Conservation (phyloP, 129 eudicot species). For the Arctium lappa region DNA sequence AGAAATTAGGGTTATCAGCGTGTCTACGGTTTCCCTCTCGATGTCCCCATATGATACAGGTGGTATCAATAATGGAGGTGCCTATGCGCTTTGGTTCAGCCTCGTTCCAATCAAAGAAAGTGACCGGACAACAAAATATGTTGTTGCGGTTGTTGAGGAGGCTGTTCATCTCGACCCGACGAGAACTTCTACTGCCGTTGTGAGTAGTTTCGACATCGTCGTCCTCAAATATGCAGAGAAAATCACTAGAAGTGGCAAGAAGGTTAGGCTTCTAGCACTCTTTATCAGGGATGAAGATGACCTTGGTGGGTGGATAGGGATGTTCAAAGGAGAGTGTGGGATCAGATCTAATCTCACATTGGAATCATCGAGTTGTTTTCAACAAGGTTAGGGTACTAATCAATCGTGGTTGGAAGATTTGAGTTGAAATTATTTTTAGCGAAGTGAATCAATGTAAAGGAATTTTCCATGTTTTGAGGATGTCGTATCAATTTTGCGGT, state of each 20-base stretch:
- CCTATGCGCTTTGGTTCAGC: conserved; percentile 86
- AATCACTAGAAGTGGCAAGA: conserved; percentile 80
- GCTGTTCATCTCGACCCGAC: conserved; percentile 62
- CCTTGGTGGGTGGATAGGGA: conserved; percentile 88
- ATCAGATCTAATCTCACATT: conserved; percentile 85
- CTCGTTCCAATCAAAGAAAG: conserved; percentile 93
- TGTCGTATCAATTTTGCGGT: too few relatives aligned
- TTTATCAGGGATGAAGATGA: conserved; percentile 81
- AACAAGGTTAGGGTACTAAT: conserved; percentile 77
- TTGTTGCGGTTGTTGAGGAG: conserved; percentile 64
- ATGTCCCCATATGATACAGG: conserved; percentile 92
- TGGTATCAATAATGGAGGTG: conserved; percentile 77
- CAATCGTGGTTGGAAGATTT: too few relatives aligned
- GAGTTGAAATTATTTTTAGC: too few relatives aligned
- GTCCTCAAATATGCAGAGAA: conserved; percentile 55
- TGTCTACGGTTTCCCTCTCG: conserved; percentile 78
- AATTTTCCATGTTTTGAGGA: too few relatives aligned
- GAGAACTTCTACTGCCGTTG: background rate
- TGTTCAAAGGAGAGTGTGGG: conserved; percentile 74
- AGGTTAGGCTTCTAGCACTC: conserved; percentile 88
- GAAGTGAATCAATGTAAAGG: too few relatives aligned
- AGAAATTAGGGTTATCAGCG: conserved; percentile 18
- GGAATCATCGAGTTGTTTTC: conserved; percentile 82
- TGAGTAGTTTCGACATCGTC: conserved; percentile 10
- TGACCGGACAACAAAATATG: conserved; percentile 79